Base-by-base conservation (phyloP, 1,284 basidiomycete species). In the Mycena citricolor region DNA sequence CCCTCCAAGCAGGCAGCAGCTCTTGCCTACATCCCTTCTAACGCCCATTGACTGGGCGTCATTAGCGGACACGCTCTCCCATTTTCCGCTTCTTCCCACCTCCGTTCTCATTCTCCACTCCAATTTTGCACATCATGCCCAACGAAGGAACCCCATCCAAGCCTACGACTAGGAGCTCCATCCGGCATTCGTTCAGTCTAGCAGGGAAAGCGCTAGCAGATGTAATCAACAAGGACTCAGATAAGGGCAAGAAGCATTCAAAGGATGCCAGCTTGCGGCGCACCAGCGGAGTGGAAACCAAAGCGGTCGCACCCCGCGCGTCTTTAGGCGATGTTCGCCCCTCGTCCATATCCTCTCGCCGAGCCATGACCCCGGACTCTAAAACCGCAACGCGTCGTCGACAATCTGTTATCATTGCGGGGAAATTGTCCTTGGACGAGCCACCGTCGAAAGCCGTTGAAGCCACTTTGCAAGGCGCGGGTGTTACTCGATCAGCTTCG, bases 141-240 rank as follows among this genome's bases (percentile, higher is more conserved):
- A 59, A 67, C 33, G 70, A 70, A 56, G 57, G 61, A 41, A 61
- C 66, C 37, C 63, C 69, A 40, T 53, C 67, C 52, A 80, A 77
- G 61, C 71, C 79, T 50, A 66, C 66, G 43, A 79, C 81, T 24
- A 70, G 79, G 56, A 75, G 70, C 59, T 82, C 83, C 33, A 73
- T 86, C 54, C 76, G 85, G 60, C 79, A 83, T 49, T 84, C 85
- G 31, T 70, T 87, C 44, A 81, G 77, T 61, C 75, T 87, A 49
- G 76, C 82, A 13, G 81, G 80, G 14, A 86, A 84, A 64, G 85
- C 83, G 24, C 71, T 89, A 47, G 82, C 76, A 51, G 86, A 87
- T 66, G 83, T 82, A 45, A 85, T 88, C 61, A 79, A 79, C 73
- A 87, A 86, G 65, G 74, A 77, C 44, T 41, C 66, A 44, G 59